A percentile compares a stretch with the other conserved stretches of the same genome.
Conservation (phyloP, 805 yeast species). For the Saturnispora dispora region DNA sequence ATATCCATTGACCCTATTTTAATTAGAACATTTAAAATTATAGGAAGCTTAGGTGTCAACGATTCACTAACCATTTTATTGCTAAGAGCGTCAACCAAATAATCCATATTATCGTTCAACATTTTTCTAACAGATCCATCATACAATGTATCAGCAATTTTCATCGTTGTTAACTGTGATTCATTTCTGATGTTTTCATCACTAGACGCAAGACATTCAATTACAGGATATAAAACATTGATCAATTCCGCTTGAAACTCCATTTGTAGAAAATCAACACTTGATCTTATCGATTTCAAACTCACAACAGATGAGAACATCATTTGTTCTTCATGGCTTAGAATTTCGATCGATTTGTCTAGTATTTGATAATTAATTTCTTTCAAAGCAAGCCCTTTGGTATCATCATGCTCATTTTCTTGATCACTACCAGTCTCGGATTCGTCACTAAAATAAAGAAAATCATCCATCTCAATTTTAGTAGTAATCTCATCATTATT, state of each 20-base stretch:
- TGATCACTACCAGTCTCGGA: slow-evolving; percentile 12
- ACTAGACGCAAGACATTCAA: slow-evolving; percentile 60
- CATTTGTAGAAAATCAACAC: slow-evolving; percentile 25
- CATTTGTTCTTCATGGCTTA: background rate
- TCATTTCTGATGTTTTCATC: slow-evolving; percentile 36
- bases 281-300: slow-evolving; percentile 34
- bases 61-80: slow-evolving; percentile 57
- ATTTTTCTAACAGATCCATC: slow-evolving; percentile 47
- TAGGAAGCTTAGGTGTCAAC: slow-evolving; percentile 65
- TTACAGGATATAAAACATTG: slow-evolving; percentile 62
- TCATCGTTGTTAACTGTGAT: slow-evolving; percentile 44
- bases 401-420: slow-evolving; percentile 11
- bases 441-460: slow-evolving; percentile 20
- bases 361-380: slow-evolving; percentile 2
- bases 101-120: slow-evolving; percentile 65
- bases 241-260: slow-evolving; percentile 50
- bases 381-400: background rate
- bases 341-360: slow-evolving; percentile 4
- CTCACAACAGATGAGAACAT: slow-evolving; percentile 27
- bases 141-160: slow-evolving; percentile 45
- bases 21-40: slow-evolving; percentile 59
- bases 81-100: slow-evolving; percentile 72
- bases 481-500: background rate
- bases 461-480: slow-evolving; percentile 15
- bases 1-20: slow-evolving; percentile 61